Conservation (phyloP, 2,329 filamentous ascomycete species). For the Chrysosphaeria jannelii region DNA sequence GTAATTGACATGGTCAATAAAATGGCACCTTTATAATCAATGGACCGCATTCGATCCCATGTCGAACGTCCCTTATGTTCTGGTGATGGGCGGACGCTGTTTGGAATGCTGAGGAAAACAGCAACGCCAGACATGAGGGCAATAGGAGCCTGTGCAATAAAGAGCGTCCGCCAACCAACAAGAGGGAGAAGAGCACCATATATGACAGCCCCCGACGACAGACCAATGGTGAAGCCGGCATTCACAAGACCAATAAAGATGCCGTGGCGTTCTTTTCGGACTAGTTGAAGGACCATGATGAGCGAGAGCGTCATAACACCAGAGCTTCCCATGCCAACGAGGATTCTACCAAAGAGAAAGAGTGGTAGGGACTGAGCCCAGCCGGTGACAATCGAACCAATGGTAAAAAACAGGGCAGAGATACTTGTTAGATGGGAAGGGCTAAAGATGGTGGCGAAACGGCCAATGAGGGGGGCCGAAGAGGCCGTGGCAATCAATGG, state of each 20-base stretch:
- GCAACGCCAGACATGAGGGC: conserved; percentile 27
- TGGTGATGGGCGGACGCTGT: no score
- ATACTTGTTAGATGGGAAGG: conserved; percentile 32
- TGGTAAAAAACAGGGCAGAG: conserved; percentile 23
- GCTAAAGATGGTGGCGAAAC: conserved; percentile 44
- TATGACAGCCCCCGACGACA: conserved; percentile 8
- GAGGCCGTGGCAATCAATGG: conserved; percentile 35
- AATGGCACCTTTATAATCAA: conserved; percentile 47
- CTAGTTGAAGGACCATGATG: conserved; percentile 48
- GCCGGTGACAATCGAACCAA: conserved; percentile 35
- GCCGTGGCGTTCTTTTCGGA: conserved; percentile 33
- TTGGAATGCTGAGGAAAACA: conserved; percentile 36
- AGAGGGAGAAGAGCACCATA: conserved; percentile 9
- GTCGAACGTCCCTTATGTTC: conserved; percentile 6
- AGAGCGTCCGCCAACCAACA: conserved; percentile 46
- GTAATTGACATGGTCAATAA: conserved; percentile 27
- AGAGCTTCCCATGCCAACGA: conserved; percentile 38
- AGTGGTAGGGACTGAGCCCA: conserved; percentile 22
- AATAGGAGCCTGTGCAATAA: conserved; percentile 39
- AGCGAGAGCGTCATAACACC: conserved; percentile 44
- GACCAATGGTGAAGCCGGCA: conserved; percentile 15
- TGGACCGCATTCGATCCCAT: conserved; percentile 23
- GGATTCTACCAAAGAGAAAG: conserved; percentile 37
- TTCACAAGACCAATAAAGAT: conserved; percentile 48
- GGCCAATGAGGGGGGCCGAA: conserved; percentile 37